A percentile compares a stretch with the other conserved stretches of the same genome.
These are phyloP conservation scores for Colletotrichum spaethianum DNA, from an alignment of 2,329 filamentous ascomycete species.

Conservation along the genomic window DNA sequence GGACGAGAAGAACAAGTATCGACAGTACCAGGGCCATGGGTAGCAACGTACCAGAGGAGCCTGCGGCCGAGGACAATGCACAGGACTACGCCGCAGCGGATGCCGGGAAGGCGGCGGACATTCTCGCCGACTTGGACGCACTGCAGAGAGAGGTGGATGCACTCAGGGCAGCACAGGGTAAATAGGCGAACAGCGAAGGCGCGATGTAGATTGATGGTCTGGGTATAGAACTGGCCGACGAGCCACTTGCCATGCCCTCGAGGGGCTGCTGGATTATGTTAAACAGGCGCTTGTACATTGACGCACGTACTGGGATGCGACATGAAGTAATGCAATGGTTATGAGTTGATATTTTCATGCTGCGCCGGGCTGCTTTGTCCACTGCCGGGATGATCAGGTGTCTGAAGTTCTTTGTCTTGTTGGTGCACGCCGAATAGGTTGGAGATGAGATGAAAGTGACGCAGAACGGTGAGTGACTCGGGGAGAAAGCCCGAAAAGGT, in stretches of 20 bases:
- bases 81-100: conserved; percentile 44
- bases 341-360: conserved; percentile 9
- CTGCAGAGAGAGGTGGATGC: conserved; percentile 84
- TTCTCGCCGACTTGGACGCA: conserved; percentile 79
- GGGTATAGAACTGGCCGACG: conserved; percentile 19
- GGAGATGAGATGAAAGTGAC: neutral
- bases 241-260: conserved; percentile 6
- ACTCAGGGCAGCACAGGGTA: conserved; percentile 61
- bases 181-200: conserved; percentile 26
- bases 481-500: neutral
- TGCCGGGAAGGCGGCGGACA: conserved; percentile 64
- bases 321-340: conserved; percentile 41
- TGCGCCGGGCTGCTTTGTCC: neutral
- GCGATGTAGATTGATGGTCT: conserved; percentile 25
- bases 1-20: conserved; percentile 50
- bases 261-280: conserved; percentile 27
- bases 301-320: conserved; percentile 33
- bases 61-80: conserved; percentile 42
- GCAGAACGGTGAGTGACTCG: neutral
- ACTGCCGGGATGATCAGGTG: neutral
- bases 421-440: neutral
- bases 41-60: conserved; percentile 48
- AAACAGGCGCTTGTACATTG: conserved; percentile 32
- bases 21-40: conserved; percentile 46
- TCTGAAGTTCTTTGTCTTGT: neutral